A percentile compares a stretch with the other conserved stretches of the same genome.
Evolutionary conservation across 1,139 yeast species (phyloP).

Genomic region (Yamadazyma epiphylla): DNA sequence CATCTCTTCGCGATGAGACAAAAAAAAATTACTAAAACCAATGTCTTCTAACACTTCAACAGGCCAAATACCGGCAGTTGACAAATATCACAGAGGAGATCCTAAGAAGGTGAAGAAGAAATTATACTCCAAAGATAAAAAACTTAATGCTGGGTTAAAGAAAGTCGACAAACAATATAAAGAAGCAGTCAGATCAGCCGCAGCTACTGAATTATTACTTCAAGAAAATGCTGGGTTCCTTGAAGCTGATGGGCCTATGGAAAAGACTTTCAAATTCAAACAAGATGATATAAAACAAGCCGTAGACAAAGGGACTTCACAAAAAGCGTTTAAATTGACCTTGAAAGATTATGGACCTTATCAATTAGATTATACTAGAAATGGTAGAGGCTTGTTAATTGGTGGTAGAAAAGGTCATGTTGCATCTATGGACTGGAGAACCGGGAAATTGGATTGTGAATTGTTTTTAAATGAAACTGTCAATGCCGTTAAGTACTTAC

Average conservation of each 20-base stretch:
- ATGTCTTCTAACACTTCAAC: too few species aligned
- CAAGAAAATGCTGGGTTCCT: slow-evolving; percentile 82
- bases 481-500: slow-evolving; percentile 83
- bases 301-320: slow-evolving; percentile 77
- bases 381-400: slow-evolving; percentile 79
- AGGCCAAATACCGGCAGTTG: too few species aligned
- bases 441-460: slow-evolving; percentile 78
- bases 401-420: slow-evolving; percentile 94
- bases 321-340: slow-evolving; percentile 70
- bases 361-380: slow-evolving; percentile 71
- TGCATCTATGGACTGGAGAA: slow-evolving; percentile 95
- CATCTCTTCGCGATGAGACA: too few species aligned
- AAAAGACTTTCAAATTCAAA: slow-evolving; percentile 77
- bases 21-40: too few species aligned
- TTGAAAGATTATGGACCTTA: slow-evolving; percentile 87
- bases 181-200: slow-evolving; percentile 77
- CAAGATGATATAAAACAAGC: slow-evolving; percentile 75
- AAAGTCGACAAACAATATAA: slow-evolving; percentile 69
- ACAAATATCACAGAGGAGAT: slow-evolving; percentile 15
- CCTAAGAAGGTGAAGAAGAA: slow-evolving; percentile 15
- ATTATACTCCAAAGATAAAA: slow-evolving; percentile 49
- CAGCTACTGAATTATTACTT: slow-evolving; percentile 78
- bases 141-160: slow-evolving; percentile 61
- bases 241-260: slow-evolving; percentile 87
- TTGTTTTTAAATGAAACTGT: slow-evolving; percentile 84